Percentiles rank a stretch among this genome's conserved stretches.
phyloP scores from a whole-genome alignment of 495 filamentous ascomycete species.

The Bryoglossum gracile region DNA sequence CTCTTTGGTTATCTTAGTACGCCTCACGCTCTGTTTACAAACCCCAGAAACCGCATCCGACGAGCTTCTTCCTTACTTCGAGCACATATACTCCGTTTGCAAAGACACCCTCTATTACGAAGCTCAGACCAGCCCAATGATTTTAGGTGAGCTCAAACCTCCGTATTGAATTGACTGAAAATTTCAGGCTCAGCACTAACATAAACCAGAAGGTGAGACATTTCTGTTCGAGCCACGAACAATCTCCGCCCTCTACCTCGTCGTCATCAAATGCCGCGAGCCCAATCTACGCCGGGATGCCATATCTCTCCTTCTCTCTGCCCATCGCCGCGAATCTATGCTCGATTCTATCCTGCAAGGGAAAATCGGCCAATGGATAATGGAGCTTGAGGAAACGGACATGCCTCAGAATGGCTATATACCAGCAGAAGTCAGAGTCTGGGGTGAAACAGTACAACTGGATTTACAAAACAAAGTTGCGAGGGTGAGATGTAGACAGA shows the following conservation, averaged over 20 bases:
- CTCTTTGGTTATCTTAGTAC: slow-evolving; percentile 2
- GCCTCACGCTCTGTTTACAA: slow-evolving; percentile 5
- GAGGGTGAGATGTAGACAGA: slow-evolving; percentile 5
- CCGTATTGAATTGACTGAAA: too few relatives aligned
- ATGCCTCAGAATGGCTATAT: slow-evolving; percentile 11
- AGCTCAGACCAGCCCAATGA: background rate
- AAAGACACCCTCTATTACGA: slow-evolving; percentile 7
- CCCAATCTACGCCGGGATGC: slow-evolving; percentile 13
- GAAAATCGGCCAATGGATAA: slow-evolving; percentile 13
- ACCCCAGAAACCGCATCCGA: slow-evolving; percentile 5
- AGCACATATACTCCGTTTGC: background rate
- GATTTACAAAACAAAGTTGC: slow-evolving; percentile 6
- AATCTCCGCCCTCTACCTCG: background rate
- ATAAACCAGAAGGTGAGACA: slow-evolving; percentile 6
- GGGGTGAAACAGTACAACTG: slow-evolving; percentile 9
- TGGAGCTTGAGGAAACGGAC: background rate
- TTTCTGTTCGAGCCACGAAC: slow-evolving; percentile 12
- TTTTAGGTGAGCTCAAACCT: slow-evolving; percentile 4
- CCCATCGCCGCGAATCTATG: slow-evolving; percentile 38
- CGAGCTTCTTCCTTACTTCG: slow-evolving; percentile 10
- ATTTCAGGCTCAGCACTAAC: too few relatives aligned
- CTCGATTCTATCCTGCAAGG: slow-evolving; percentile 28
- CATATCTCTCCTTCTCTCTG: slow-evolving; percentile 19
- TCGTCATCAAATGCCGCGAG: slow-evolving; percentile 19
- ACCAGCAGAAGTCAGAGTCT: slow-evolving; percentile 6